phyloP scores from a whole-genome alignment of 495 filamentous ascomycete genomes.

The Penicilliopsis zonata region DNA sequence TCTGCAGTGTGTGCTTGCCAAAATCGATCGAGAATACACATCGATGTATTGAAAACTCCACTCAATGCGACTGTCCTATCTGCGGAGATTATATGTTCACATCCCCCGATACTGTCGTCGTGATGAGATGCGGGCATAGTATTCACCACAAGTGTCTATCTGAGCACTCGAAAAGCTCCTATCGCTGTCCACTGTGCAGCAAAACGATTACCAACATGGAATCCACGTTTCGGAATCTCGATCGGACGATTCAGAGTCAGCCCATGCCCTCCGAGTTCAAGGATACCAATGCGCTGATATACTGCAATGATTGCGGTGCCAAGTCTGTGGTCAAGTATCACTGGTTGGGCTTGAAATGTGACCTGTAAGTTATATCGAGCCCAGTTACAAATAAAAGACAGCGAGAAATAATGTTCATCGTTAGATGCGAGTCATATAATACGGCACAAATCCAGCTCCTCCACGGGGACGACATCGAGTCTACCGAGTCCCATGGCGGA shows the following conservation, averaged over 20 bases:
- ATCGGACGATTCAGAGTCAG: conserved; percentile 72
- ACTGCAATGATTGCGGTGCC: conserved; percentile 89
- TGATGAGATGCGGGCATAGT: conserved; percentile 93
- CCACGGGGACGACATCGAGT: conserved; percentile 22
- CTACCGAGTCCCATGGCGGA: conserved; percentile 12
- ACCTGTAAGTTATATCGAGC: conserved; percentile 34
- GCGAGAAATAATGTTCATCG: no score
- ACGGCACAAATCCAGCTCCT: conserved; percentile 60
- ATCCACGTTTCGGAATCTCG: conserved; percentile 78
- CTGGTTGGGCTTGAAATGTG: conserved; percentile 89
- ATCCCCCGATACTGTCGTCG: conserved; percentile 78
- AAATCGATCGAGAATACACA: conserved; percentile 72
- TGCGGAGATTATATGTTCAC: conserved; percentile 96
- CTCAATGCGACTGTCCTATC: conserved; percentile 95
- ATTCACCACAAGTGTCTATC: conserved; percentile 83
- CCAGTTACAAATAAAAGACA: conserved; percentile 8
- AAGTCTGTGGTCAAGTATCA: conserved; percentile 81
- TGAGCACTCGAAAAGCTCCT: conserved; percentile 73
- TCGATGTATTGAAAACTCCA: conserved; percentile 87
- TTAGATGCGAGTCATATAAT: conserved; percentile 74
- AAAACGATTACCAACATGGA: conserved; percentile 96
- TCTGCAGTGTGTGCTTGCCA: conserved; percentile 81
- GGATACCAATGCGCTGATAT: conserved; percentile 67
- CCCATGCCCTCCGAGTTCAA: conserved; percentile 82
- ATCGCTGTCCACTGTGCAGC: conserved; percentile 91